These are phyloP conservation scores for Huntiella abstrusa DNA, from an alignment of 2,329 filamentous ascomycete species.

Conservation along the genomic window DNA sequence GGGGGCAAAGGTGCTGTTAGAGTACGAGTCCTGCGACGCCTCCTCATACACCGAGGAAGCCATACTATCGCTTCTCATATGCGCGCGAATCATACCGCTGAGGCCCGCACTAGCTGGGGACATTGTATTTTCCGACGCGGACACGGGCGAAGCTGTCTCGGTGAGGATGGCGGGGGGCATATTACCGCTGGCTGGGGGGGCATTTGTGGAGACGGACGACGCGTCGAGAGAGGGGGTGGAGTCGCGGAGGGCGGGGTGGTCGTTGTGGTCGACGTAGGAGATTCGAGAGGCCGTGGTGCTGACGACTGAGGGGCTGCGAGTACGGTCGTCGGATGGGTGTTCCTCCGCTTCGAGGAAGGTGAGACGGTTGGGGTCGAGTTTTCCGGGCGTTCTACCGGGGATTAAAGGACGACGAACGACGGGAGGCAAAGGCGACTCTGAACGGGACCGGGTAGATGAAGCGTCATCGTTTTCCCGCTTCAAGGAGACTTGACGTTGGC, in stretches of 20 bases:
- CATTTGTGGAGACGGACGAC: background rate
- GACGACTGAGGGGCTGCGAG: slow-evolving; percentile 10
- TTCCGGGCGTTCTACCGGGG: slow-evolving; percentile 7
- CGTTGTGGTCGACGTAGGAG: slow-evolving; percentile 9
- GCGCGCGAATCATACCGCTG: slow-evolving; percentile 65
- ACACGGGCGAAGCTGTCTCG: slow-evolving; percentile 45
- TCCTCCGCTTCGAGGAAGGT: slow-evolving; percentile 29
- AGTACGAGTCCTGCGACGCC: slow-evolving; percentile 20
- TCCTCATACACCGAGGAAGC: slow-evolving; percentile 58
- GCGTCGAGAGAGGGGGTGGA: slow-evolving; percentile 5
- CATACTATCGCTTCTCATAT: slow-evolving; percentile 65
- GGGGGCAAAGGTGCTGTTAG: slow-evolving; percentile 15
- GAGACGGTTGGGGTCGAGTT: slow-evolving; percentile 13
- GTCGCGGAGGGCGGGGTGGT: slow-evolving; percentile 10
- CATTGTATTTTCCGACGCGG: slow-evolving; percentile 9
- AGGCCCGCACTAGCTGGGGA: slow-evolving; percentile 31
- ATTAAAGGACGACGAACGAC: background rate
- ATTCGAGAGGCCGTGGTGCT: slow-evolving; percentile 7
- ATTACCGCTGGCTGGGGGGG: slow-evolving; percentile 1
- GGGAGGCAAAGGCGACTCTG: slow-evolving; percentile 3
- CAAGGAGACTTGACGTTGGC: slow-evolving; percentile 64
- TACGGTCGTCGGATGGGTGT: slow-evolving; percentile 17
- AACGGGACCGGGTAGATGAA: slow-evolving; percentile 5
- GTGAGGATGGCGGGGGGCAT: slow-evolving; percentile 46
- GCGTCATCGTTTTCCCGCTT: slow-evolving; percentile 46